These are phyloP conservation scores for Neopestalotiopsis clavispora DNA, from an alignment of 2,329 filamentous ascomycete genomes.

Conservation along the genomic window DNA sequence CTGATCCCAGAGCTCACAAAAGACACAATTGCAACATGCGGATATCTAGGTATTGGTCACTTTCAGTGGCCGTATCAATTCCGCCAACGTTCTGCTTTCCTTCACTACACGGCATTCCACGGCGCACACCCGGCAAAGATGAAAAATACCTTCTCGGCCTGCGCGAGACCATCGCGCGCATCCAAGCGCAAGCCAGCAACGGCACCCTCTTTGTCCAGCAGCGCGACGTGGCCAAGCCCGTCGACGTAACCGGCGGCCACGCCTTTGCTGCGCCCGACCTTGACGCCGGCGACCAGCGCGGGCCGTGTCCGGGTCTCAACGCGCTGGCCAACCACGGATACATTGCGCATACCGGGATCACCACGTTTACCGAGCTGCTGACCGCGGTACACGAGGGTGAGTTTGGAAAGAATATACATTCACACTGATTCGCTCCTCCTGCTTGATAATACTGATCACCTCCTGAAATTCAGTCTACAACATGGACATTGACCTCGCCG, in stretches of 20 bases:
- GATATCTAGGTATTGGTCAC: background rate
- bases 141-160: background rate
- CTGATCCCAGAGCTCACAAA: background rate
- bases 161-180: background rate
- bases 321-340: slow-evolving; percentile 20
- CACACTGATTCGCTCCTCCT: background rate
- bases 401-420: background rate
- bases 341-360: slow-evolving; percentile 15
- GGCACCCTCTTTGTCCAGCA: background rate
- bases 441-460: background rate
- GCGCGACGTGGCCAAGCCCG: background rate
- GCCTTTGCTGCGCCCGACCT: slow-evolving; percentile 1
- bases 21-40: background rate
- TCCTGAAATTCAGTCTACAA: slow-evolving; percentile 38
- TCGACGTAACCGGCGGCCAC: background rate
- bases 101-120: background rate
- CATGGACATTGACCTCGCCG: slow-evolving; percentile 48
- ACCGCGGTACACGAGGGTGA: background rate
- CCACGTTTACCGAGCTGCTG: slow-evolving; percentile 18
- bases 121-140: background rate
- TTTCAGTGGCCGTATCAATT: background rate
- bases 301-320: slow-evolving; percentile 20
- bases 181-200: background rate
- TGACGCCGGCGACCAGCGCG: slow-evolving; percentile 33
- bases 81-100: background rate